Conservation (phyloP, 345 rosid species). For the Salix udensis region DNA sequence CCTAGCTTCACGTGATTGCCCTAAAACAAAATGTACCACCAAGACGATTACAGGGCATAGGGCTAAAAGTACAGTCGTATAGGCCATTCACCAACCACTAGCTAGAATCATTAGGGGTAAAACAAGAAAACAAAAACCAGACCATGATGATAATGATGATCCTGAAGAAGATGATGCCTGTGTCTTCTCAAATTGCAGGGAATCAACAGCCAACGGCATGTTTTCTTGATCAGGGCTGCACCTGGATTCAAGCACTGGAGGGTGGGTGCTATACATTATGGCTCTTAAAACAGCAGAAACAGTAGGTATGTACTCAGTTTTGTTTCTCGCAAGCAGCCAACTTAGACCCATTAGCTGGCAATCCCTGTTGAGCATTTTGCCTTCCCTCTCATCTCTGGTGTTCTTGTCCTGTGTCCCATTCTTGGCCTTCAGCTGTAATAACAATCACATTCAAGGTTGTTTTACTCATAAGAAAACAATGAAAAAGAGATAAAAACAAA, state of each 20-base stretch:
- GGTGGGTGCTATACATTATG: conserved; percentile 82
- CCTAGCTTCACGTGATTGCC: conserved; percentile 46
- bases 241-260: conserved; percentile 56
- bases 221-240: conserved; percentile 99
- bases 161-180: conserved; percentile 34
- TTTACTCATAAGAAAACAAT: background rate
- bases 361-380: conserved; percentile 83
- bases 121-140: conserved; percentile 24
- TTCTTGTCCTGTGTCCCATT: conserved; percentile 22
- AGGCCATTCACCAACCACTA: background rate
- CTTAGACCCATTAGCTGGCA: conserved; percentile 99
- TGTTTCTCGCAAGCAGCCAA: conserved; percentile 94
- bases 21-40: background rate
- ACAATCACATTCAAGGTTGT: conserved; percentile 3
- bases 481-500: background rate
- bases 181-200: conserved; percentile 64
- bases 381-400: conserved; percentile 42
- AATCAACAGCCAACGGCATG: conserved; percentile 99
- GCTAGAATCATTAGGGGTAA: conserved; percentile 31
- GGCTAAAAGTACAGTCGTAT: background rate
- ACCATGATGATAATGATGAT: conserved; percentile 12
- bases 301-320: conserved; percentile 91
- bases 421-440: conserved; percentile 66
- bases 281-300: conserved; percentile 96
- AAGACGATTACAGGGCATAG: conserved; percentile 7